phyloP scores from a whole-genome alignment of 179 eudicot genomes.

The Silene vulgaris region DNA sequence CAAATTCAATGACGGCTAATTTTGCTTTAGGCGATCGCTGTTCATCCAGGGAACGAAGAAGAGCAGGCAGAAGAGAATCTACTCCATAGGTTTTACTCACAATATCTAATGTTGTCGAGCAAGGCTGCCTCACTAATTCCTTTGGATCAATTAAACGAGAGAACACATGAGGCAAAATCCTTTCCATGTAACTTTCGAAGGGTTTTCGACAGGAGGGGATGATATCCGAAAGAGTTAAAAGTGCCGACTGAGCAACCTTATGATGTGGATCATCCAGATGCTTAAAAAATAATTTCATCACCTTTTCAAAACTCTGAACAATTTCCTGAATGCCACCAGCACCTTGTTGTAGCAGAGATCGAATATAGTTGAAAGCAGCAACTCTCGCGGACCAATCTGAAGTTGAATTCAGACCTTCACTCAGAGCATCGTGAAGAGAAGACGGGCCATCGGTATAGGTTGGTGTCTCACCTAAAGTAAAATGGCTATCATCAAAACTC shows the following conservation, averaged over 20 bases:
- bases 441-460: constrained; percentile 69
- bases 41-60: constrained; percentile 94
- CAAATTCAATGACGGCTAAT: constrained; percentile 91
- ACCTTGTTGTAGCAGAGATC: constrained; percentile 76
- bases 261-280: constrained; percentile 99
- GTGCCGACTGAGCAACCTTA: constrained; percentile 99
- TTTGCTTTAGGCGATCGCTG: constrained; percentile 98
- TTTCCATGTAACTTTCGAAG: constrained; percentile 94
- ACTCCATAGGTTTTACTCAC: constrained; percentile 85
- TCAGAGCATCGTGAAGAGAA: constrained; percentile 83
- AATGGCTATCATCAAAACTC: constrained; percentile 88
- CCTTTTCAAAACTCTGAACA: constrained; percentile 89
- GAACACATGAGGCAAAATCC: constrained; percentile 91
- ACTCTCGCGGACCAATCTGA: constrained; percentile 98
- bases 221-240: constrained; percentile 85
- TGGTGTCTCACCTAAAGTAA: constrained; percentile 62
- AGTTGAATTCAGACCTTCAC: constrained; percentile 78
- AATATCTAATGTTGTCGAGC: constrained; percentile 78
- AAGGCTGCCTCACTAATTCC: constrained; percentile 90
- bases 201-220: constrained; percentile 90
- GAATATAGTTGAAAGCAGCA: constrained; percentile 87
- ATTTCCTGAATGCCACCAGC: constrained; percentile 85
- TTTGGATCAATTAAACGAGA: constrained; percentile 91
- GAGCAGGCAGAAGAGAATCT: constrained; percentile 88
- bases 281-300: constrained; percentile 92